Evolutionary conservation across 352 stramenopile genomes (phyloP), one percentile per base, ranked within the genome.

Genomic region (Globisporangium radiosum): DNA sequence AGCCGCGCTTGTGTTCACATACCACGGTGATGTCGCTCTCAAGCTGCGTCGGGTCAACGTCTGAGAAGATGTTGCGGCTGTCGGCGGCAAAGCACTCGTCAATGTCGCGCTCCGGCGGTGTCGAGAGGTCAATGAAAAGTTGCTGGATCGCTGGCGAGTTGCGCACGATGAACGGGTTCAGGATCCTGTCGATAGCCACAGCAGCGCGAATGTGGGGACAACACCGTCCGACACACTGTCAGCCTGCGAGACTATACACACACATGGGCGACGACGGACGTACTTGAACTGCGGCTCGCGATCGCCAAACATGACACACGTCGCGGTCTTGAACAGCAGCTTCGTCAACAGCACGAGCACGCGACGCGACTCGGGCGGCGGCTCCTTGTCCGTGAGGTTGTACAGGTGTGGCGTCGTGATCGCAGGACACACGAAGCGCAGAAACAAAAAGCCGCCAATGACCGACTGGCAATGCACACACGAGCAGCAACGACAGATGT

Each of bases 271-370:
- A 33, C 25, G 25, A 33, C 25, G 25, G 4, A 69, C 71, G 11
- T 64, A 95, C 86, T 83, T 77, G 56, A 94, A 76, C 62, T 94
- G 78, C 2, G 87, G 73, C 59, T 96, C 87, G 36, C 84, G 71
- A 13, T 94, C 85, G 53, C 82, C 85, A 63, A 96, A 96, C 49
- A 88, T 76, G 44, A 96, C 85, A 11, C 77, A 88, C 6, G 83
- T 96, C 37, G 87, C 85, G 5, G 84, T 92, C 65, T 96, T 96
- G 62, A 94, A 94, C 9, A 96, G 58, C n/a, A 96, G 53, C 50
- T 96, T 96, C 0, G 85, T 94, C 45, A 96, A 71, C 0, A 94
- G 71, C 25, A 96, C 85, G n/a, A 96, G 75, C 36, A 93, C 76
- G 45, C 83, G 79, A n/a, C 87, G 74, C 0, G 81, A 91, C 55